A percentile compares a stretch with the other conserved stretches of the same genome.
phyloP scores from a whole-genome alignment of 2,329 filamentous ascomycete genomes.

The Colletotrichum caudatum region DNA sequence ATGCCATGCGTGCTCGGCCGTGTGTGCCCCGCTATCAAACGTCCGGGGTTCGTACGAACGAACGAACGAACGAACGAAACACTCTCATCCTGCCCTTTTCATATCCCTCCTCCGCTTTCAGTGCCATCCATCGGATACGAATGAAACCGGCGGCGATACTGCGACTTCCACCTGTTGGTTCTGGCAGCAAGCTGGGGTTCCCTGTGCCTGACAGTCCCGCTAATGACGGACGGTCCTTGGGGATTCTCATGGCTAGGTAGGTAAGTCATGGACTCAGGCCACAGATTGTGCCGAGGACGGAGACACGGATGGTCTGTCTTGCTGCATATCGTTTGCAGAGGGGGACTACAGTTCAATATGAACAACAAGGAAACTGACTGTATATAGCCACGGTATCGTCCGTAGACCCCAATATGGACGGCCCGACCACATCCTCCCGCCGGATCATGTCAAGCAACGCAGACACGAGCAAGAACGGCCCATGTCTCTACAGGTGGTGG shows the following conservation, averaged over 20 bases:
- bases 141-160: too few relatives aligned
- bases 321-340: neutral
- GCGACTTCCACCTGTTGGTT: neutral
- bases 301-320: neutral
- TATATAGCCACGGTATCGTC: neutral
- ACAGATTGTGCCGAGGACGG: neutral
- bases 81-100: neutral
- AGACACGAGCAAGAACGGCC: neutral
- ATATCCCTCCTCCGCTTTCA: neutral
- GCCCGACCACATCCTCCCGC: neutral
- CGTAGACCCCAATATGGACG: neutral
- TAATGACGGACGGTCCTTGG: too few relatives aligned
- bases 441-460: neutral
- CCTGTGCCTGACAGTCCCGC: too few relatives aligned
- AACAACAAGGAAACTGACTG: neutral
- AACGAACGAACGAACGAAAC: too few relatives aligned
- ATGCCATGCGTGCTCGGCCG: slow-evolving; percentile 1
- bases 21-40: slow-evolving; percentile 22
- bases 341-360: neutral
- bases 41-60: neutral
- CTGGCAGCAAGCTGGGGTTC: too few relatives aligned
- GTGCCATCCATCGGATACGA: too few relatives aligned
- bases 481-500: neutral
- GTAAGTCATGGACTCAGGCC: neutral
- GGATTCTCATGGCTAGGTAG: too few relatives aligned